Conservation (phyloP, 2,329 filamentous ascomycete genomes). For the Penicillium freii region DNA sequence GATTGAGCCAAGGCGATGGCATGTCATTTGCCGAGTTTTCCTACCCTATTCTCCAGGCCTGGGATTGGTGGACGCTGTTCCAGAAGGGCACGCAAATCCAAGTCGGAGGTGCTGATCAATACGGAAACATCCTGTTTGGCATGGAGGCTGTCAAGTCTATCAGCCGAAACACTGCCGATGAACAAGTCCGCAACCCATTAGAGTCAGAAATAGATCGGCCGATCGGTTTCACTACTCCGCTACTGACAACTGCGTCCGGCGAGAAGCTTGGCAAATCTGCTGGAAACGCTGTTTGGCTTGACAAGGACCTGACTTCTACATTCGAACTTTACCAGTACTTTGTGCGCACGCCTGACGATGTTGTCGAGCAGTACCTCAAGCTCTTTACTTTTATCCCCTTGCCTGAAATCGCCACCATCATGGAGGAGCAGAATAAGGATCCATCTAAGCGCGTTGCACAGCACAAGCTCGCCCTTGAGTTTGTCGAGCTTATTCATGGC, state of each 20-base stretch:
- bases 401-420: conserved; percentile 62
- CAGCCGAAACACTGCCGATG: conserved; percentile 47
- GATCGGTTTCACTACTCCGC: conserved; percentile 84
- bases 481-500: conserved; percentile 78
- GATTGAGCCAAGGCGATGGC: conserved; percentile 80
- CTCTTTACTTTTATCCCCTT: conserved; percentile 86
- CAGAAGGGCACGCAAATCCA: conserved; percentile 72
- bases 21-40: conserved; percentile 93
- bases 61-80: conserved; percentile 94
- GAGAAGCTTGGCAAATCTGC: conserved; percentile 93
- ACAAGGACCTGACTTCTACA: conserved; percentile 71
- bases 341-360: conserved; percentile 73
- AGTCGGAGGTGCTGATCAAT: conserved; percentile 94
- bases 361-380: conserved; percentile 78
- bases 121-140: conserved; percentile 89
- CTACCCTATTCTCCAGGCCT: conserved; percentile 90
- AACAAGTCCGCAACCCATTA: conserved; percentile 40
- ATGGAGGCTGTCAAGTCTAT: conserved; percentile 80
- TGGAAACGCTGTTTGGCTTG: conserved; percentile 92
- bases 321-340: conserved; percentile 95
- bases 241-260: conserved; percentile 80
- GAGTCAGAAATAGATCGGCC: conserved; percentile 51
- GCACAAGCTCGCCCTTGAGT: conserved; percentile 77
- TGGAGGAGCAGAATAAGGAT: conserved; percentile 65
- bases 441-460: conserved; percentile 75